Conservation (phyloP, 2,329 filamentous ascomycete species). For the Botrytis deweyae region DNA sequence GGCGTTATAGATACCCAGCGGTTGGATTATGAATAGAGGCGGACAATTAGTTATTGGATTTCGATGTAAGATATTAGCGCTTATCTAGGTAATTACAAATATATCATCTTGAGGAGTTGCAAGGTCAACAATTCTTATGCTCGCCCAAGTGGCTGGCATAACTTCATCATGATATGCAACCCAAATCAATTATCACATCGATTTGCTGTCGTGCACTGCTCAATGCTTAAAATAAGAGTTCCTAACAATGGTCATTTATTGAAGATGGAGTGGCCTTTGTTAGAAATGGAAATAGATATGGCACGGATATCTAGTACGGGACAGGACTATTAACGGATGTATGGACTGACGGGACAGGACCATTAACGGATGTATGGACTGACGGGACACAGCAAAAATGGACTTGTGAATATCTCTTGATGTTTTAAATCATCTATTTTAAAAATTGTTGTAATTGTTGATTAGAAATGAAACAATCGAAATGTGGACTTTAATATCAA, state of each 20-base stretch:
- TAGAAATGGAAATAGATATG: neutral
- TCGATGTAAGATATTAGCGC: neutral
- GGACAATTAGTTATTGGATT: neutral
- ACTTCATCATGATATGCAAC: neutral
- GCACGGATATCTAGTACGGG: no score
- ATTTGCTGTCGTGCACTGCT: no score
- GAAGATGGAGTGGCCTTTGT: no score
- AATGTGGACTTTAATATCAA: no score
- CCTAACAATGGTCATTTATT: neutral
- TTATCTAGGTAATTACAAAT: neutral
- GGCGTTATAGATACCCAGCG: conserved; percentile 8
- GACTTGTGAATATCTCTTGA: no score
- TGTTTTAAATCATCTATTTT: no score
- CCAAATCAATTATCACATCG: neutral
- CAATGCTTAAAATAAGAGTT: neutral
- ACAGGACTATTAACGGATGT: no score
- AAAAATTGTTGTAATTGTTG: no score
- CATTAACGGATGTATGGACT: no score
- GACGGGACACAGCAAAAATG: no score
- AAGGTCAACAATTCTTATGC: neutral
- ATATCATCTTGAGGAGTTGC: neutral
- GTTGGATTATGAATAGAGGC: neutral
- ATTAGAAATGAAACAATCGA: no score
- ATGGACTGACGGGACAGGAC: no score
- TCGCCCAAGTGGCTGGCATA: conserved; percentile 6